Evolutionary conservation across 257 asterid genomes (phyloP), one percentile per base, ranked within the genome.

Genomic region (Pogostemon cablin): DNA sequence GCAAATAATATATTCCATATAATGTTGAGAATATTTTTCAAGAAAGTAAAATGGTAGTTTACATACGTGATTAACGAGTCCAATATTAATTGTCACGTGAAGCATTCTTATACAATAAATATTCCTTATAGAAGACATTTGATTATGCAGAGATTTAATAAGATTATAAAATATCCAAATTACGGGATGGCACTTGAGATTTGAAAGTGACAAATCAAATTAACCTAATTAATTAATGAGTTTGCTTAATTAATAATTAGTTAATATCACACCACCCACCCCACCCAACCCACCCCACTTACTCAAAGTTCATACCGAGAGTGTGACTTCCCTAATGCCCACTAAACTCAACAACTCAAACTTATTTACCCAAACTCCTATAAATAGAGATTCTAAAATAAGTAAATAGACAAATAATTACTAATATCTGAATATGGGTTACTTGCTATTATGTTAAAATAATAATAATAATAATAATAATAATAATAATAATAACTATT

Each of bases 321-420:
- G 42, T 61, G 75, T n/a, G 75, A 75, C 72, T 55, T 10, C 40
- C 69, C 72, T 61, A 67, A 46, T 75, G 65, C 78, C 83, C 78
- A 75, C 75, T 46, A 38, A 11, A 67, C 49, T 53, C 75, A 74
- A 60, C 83, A 60, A 79, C 83, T 25, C 80, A 79, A 73, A 65
- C 44, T 41, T 65, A 68, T 42, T 38, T 52, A 6, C 6, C 50
- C 46, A 47, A 50, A 58, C 32, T 25, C 32, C 32, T 25, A 25
- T 25, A 25, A 25, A 25, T 25, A 25, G 32, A 25, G 32, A 25
- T 25, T 25, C 32, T 25, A 25, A 25, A 25, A 25, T 25, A 25
- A 25, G 32, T 25, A 25, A 25, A 25, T 25, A 1, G 32, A 25
- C 32, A 25, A 25, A 25, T 25, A 25, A 25, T 25, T 25, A 1